Conservation (phyloP, 2,329 filamentous ascomycete genomes). For the Penicillium oxalicum region DNA sequence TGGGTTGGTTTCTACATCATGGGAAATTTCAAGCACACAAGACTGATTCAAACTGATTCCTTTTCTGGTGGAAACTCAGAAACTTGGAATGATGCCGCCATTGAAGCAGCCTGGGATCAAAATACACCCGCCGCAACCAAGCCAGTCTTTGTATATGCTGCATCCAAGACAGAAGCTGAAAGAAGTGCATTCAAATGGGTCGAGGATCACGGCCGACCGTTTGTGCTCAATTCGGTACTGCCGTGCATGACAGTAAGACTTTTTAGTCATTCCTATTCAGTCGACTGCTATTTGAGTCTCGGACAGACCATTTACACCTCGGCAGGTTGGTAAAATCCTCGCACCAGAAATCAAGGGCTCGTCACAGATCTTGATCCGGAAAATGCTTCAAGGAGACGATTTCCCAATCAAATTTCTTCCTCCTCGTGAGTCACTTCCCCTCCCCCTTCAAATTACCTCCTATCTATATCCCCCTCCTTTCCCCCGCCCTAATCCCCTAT, state of each 20-base stretch:
- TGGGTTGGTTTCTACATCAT: not conserved
- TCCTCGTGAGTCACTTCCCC: not conserved
- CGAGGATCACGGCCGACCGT: constrained; percentile 35
- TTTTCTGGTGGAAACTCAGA: constrained; percentile 1
- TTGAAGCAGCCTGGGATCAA: constrained; percentile 32
- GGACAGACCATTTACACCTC: not conserved
- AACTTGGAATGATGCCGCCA: constrained; percentile 16
- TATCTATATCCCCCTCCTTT: no score
- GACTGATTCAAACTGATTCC: no score
- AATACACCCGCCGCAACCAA: constrained; percentile 25
- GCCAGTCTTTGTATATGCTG: constrained; percentile 35
- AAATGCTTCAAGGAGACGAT: not conserved
- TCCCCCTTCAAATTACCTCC: not conserved
- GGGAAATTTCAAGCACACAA: not conserved
- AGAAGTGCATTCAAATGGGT: constrained; percentile 44
- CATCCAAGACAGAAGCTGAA: constrained; percentile 45
- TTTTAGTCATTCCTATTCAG: not conserved
- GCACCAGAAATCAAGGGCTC: not conserved
- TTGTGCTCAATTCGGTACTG: not conserved
- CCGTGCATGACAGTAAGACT: not conserved
- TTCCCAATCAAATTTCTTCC: not conserved
- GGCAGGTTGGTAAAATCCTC: not conserved
- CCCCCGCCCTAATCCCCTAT: no score
- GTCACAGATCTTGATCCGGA: not conserved
- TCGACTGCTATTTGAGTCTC: no score